Evolutionary conservation across 2,329 filamentous ascomycete genomes (phyloP).

Genomic region (Fusarium pseudograminearum): DNA sequence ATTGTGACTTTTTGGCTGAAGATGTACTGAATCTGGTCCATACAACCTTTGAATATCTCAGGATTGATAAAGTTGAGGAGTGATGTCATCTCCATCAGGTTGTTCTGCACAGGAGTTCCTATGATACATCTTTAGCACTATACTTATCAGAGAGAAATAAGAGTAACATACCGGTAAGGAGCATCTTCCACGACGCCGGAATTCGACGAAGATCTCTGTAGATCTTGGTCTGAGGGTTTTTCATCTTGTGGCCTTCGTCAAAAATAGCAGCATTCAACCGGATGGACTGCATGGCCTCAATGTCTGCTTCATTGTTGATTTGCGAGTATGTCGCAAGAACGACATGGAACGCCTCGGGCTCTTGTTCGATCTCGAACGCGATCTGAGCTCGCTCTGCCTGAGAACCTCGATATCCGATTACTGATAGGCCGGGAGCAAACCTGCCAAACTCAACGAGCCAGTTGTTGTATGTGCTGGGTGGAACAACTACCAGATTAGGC

Average conservation of each 20-base stretch:
- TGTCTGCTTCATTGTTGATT: conserved; percentile 63
- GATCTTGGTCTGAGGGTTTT: conserved; percentile 85
- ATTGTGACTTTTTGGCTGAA: conserved; percentile 94
- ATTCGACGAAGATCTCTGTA: conserved; percentile 85
- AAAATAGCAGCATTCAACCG: conserved; percentile 75
- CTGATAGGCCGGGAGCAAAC: conserved; percentile 82
- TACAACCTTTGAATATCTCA: conserved; percentile 79
- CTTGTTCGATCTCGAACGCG: conserved; percentile 72
- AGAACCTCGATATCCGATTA: conserved; percentile 77
- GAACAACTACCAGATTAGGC: conserved; percentile 88
- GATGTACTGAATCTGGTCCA: conserved; percentile 83
- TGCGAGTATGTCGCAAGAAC: conserved; percentile 73
- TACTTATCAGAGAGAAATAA: background rate
- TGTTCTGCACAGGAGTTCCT: conserved; percentile 94
- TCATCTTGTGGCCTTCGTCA: conserved; percentile 94
- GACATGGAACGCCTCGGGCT: conserved; percentile 73
- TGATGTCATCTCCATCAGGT: conserved; percentile 89
- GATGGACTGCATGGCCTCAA: conserved; percentile 63
- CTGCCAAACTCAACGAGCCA: conserved; percentile 91
- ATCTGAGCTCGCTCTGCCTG: conserved; percentile 76
- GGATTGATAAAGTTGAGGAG: conserved; percentile 96
- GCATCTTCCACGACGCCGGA: conserved; percentile 82
- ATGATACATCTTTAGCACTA: conserved; percentile 56
- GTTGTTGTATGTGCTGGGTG: conserved; percentile 93
- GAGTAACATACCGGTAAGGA: conserved; percentile 65